Conservation (phyloP, 2,329 filamentous ascomycete species). For the Penicillium sp. region DNA sequence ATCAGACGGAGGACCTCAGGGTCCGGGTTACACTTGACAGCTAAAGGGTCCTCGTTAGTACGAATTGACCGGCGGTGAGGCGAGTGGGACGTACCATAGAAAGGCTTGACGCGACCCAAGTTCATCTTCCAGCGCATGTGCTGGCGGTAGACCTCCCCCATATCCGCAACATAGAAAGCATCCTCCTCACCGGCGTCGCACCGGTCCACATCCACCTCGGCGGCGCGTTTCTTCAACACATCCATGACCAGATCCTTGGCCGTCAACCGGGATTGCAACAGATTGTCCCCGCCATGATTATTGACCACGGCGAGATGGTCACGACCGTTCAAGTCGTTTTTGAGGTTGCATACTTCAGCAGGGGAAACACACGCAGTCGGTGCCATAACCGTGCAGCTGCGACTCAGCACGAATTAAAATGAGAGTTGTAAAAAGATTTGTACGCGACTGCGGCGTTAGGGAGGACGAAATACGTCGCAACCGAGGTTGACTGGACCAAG, state of each 20-base stretch:
- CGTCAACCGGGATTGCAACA: slow-evolving; percentile 43
- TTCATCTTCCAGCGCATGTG: slow-evolving; percentile 97
- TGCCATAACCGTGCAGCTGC: slow-evolving; percentile 64
- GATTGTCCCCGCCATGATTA: slow-evolving; percentile 47
- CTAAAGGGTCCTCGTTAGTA: slow-evolving; percentile 45
- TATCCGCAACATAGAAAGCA: slow-evolving; percentile 95
- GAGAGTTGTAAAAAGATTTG: slow-evolving; percentile 13
- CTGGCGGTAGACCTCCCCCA: slow-evolving; percentile 98
- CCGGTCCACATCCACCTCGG: slow-evolving; percentile 77
- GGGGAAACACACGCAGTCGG: slow-evolving; percentile 61
- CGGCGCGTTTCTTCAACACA: slow-evolving; percentile 80
- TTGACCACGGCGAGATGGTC: slow-evolving; percentile 32
- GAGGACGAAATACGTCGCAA: slow-evolving; percentile 92
- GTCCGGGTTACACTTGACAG: slow-evolving; percentile 99
- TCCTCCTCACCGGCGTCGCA: slow-evolving; percentile 94
- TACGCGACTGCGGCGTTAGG: slow-evolving; percentile 64
- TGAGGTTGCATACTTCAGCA: slow-evolving; percentile 45
- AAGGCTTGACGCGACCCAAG: slow-evolving; percentile 86
- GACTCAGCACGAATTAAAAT: slow-evolving; percentile 27
- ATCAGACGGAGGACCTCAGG: slow-evolving; percentile 83
- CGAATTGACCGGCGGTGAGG: background rate
- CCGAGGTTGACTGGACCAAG: slow-evolving; percentile 88
- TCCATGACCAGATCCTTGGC: slow-evolving; percentile 82
- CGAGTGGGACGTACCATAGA: slow-evolving; percentile 69
- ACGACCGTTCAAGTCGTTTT: slow-evolving; percentile 30